A percentile compares a stretch with the other conserved stretches of the same genome.
These are phyloP conservation scores for Cyberlindnera misumaiensis DNA, from an alignment of 805 yeast genomes.

Conservation along the genomic window DNA sequence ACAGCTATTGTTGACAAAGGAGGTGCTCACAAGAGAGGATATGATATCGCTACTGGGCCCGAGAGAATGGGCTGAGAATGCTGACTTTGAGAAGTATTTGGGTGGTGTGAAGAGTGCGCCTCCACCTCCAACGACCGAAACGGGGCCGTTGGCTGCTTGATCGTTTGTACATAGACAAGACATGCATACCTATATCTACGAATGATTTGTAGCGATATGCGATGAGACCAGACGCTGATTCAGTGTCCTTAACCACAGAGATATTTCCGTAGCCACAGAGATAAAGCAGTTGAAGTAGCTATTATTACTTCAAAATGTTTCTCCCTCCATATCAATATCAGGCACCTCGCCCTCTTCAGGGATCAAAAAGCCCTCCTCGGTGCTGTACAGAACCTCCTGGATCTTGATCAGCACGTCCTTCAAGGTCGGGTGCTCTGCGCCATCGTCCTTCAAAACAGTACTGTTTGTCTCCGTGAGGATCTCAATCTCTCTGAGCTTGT, in stretches of 20 bases:
- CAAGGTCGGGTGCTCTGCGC: constrained; percentile 24
- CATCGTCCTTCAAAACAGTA: constrained; percentile 38
- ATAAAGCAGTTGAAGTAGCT: too few species aligned
- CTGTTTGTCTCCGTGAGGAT: constrained; percentile 61
- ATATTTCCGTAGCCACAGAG: too few species aligned
- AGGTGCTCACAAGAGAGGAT: constrained; percentile 76
- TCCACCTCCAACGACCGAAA: constrained; percentile 12
- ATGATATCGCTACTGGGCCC: constrained; percentile 72
- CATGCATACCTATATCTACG: background rate
- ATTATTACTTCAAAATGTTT: constrained; percentile 23
- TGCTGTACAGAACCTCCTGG: constrained; percentile 69
- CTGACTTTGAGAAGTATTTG: constrained; percentile 85
- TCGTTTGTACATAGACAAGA: background rate
- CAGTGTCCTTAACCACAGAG: too few species aligned
- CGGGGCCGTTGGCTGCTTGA: constrained; percentile 3
- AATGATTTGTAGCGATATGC: background rate
- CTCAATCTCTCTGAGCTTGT: constrained; percentile 85
- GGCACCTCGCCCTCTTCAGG: constrained; percentile 32
- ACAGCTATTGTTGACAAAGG: constrained; percentile 61
- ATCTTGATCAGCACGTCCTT: constrained; percentile 49
- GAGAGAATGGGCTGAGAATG: constrained; percentile 75
- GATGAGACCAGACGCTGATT: too few species aligned
- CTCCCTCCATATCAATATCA: constrained; percentile 28
- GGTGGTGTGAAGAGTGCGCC: constrained; percentile 25
- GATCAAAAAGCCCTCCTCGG: constrained; percentile 77